phyloP scores from a whole-genome alignment of 2,329 filamentous ascomycete species.

The Ceratocystis variospora region DNA sequence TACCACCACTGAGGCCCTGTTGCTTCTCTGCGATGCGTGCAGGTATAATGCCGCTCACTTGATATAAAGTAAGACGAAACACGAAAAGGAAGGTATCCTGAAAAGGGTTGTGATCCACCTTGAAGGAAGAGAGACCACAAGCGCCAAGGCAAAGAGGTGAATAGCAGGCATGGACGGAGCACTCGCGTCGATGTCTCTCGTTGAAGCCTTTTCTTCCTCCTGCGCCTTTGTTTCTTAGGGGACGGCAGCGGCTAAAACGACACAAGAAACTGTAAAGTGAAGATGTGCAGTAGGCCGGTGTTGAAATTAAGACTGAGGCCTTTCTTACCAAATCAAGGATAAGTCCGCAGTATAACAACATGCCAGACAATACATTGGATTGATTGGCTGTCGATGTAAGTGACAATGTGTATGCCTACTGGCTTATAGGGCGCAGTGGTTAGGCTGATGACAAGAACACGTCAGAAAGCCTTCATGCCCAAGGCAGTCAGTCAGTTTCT shows the following conservation, averaged over 20 bases:
- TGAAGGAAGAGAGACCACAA: not conserved
- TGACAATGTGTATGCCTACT: no score
- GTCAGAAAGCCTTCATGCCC: not conserved
- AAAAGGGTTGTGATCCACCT: not conserved
- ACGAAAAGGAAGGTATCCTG: not conserved
- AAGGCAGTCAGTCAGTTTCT: not conserved
- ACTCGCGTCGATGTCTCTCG: no score
- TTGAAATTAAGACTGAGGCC: not conserved
- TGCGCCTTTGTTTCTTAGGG: not conserved
- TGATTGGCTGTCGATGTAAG: no score
- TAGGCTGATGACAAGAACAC: no score
- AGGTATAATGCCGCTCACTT: not conserved
- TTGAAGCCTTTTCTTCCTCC: not conserved
- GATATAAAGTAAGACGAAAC: constrained; percentile 1
- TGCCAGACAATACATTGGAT: no score
- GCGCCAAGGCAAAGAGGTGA: not conserved
- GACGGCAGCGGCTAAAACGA: not conserved
- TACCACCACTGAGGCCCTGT: not conserved
- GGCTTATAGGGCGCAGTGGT: no score
- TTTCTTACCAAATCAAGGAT: not conserved
- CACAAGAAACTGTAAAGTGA: not conserved
- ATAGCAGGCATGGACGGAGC: not conserved
- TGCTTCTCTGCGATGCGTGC: not conserved
- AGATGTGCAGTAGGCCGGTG: not conserved
- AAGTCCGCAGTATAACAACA: not conserved